Evolutionary conservation across 2,329 filamentous ascomycete species (phyloP).

Genomic region (Shiraia bambusicola): DNA sequence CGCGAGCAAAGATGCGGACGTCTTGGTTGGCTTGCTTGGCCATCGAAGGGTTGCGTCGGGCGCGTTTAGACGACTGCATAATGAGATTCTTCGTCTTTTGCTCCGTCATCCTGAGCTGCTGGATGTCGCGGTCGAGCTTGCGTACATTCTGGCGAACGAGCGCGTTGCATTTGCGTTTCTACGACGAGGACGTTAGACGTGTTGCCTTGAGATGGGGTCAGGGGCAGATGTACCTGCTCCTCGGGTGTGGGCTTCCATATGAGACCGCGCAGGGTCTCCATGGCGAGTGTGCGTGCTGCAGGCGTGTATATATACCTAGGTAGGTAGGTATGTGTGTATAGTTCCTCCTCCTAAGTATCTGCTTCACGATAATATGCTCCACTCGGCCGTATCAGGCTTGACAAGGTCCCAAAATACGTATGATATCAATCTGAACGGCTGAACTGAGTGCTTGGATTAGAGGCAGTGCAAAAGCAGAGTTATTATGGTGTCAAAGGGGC

Average conservation of each 20-base stretch:
- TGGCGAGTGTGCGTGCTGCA: slow-evolving; percentile 43
- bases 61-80: slow-evolving; percentile 76
- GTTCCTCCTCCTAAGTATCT: not conserved
- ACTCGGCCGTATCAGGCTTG: not conserved
- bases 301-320: too few relatives aligned
- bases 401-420: too few relatives aligned
- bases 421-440: too few relatives aligned
- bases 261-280: slow-evolving; percentile 85
- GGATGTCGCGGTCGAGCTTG: slow-evolving; percentile 91
- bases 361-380: not conserved
- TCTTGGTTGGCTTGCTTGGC: slow-evolving; percentile 78
- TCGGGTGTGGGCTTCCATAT: slow-evolving; percentile 93
- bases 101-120: slow-evolving; percentile 75
- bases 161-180: slow-evolving; percentile 95
- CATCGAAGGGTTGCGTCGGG: slow-evolving; percentile 75
- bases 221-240: slow-evolving; percentile 66
- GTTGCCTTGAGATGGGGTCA: not conserved
- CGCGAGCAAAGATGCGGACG: slow-evolving; percentile 82
- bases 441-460: not conserved
- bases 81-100: slow-evolving; percentile 75
- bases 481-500: slow-evolving; percentile 1
- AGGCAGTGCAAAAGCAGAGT: not conserved
- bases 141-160: slow-evolving; percentile 88
- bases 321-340: not conserved
- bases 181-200: slow-evolving; percentile 17